Conservation (phyloP, 768 basidiomycete genomes). For the Termitomyces sp. region DNA sequence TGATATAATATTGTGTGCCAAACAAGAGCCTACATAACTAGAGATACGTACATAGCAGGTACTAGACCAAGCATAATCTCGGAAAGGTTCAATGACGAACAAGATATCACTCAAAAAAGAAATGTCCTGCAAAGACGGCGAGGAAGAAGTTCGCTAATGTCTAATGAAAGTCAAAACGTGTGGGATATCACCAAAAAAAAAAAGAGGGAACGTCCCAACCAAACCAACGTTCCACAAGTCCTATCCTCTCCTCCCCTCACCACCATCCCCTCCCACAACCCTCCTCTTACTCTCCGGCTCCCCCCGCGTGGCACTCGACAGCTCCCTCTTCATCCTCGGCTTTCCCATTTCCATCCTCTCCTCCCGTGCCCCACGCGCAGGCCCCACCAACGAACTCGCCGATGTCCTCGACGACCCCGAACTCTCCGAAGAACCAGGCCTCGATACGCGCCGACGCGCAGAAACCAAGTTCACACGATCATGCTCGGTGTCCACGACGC, state of each 20-base stretch:
- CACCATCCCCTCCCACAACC: neutral
- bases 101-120: neutral
- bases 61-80: neutral
- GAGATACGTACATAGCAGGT: neutral
- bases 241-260: neutral
- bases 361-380: neutral
- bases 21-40: neutral
- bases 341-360: neutral
- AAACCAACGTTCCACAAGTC: neutral
- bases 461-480: neutral
- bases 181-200: neutral
- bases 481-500: neutral
- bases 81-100: neutral
- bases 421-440: neutral
- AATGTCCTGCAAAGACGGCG: neutral
- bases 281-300: conserved; percentile 3
- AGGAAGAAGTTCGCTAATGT: neutral
- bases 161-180: neutral
- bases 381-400: neutral
- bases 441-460: neutral
- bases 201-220: neutral
- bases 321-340: neutral
- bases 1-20: neutral
- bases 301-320: neutral
- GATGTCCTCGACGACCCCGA: neutral